Percentiles rank a stretch among this genome's conserved stretches.
phyloP scores from a whole-genome alignment of 805 yeast genomes.

The Saccharomycopsis fodiens region DNA sequence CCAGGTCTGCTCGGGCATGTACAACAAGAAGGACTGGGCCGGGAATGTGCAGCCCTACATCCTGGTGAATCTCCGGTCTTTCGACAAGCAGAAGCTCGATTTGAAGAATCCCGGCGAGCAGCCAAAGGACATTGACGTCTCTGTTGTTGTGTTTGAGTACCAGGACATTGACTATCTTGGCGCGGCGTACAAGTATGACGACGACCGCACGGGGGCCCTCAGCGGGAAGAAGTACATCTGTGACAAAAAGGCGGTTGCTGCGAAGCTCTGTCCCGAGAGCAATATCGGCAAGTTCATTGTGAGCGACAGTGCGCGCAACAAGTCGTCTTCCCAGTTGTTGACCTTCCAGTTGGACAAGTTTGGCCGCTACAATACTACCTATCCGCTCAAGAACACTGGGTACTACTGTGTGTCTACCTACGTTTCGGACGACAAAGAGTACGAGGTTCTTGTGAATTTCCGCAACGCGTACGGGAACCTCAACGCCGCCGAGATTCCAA shows the following conservation, averaged over 20 bases:
- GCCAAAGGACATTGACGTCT: constrained; percentile 37
- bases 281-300: constrained; percentile 61
- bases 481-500: constrained; percentile 86
- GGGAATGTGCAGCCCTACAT: constrained; percentile 65
- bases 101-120: constrained; percentile 26
- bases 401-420: constrained; percentile 85
- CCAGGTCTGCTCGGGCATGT: constrained; percentile 86
- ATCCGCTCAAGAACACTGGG: constrained; percentile 69
- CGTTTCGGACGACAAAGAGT: constrained; percentile 37
- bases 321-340: constrained; percentile 45
- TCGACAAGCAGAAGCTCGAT: constrained; percentile 23
- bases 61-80: constrained; percentile 36
- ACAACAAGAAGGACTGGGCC: constrained; percentile 79
- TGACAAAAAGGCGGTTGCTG: constrained; percentile 55
- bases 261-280: constrained; percentile 44
- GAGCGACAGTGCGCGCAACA: constrained; percentile 31
- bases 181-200: constrained; percentile 28
- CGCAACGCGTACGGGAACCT: constrained; percentile 89
- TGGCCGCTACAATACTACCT: constrained; percentile 56
- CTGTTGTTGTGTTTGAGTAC: constrained; percentile 78
- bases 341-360: constrained; percentile 46
- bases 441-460: constrained; percentile 65
- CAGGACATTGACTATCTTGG: constrained; percentile 71
- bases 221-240: constrained; percentile 54
- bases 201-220: constrained; percentile 7